Evolutionary conservation across 1,284 basidiomycete genomes (phyloP), one percentile per base, ranked within the genome.

Genomic region (Porodaedalea pini): DNA sequence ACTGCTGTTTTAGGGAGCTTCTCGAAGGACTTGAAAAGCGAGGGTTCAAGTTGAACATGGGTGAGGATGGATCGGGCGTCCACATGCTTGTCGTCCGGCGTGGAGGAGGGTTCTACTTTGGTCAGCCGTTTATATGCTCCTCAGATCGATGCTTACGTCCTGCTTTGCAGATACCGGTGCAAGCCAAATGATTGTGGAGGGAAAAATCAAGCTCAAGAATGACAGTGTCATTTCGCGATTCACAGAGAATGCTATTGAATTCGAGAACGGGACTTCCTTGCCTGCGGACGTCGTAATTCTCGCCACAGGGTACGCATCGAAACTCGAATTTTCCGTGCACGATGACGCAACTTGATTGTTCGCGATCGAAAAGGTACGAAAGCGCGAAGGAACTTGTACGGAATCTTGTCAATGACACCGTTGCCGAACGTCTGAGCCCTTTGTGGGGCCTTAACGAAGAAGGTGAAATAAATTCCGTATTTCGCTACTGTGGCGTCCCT

Each of bases 91-190:
- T 66, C 6, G 61, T 66, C 8, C 66, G 68, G 32, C 65, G 68
- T 32, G 72, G 66, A 4, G 73, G 74, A 23, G 74, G 74, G 13
- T 73, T 72, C 62, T 74, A 73, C 65, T 68, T 70, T 59, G 69
- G 69, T 60, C 57, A 65, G 49, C 3, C 13, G 19, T 3, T 31
- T 34, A 34, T 34, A 32, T 40, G 7, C 4, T 6, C 27, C 29
- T 23, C 4, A 37, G 10, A 27, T 4, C 21, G 32, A 39, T 19
- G n/a, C n/a, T 36, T 31, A 11, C 17, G 6, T 31, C 8, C 13
- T 31, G 2, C n/a, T 5, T 29, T 15, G 10, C 36, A 62, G 64
- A 68, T 39, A 61, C 60, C 41, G 71, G 71, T 11, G 69, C 68
- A 1, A 68, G 65, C 10, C 70, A 72, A 58, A 65, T 69, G 59